Evolutionary conservation across 148 eudicot genomes (phyloP), one percentile per base, ranked within the genome.

Genomic region (Vaccinium darrowii): DNA sequence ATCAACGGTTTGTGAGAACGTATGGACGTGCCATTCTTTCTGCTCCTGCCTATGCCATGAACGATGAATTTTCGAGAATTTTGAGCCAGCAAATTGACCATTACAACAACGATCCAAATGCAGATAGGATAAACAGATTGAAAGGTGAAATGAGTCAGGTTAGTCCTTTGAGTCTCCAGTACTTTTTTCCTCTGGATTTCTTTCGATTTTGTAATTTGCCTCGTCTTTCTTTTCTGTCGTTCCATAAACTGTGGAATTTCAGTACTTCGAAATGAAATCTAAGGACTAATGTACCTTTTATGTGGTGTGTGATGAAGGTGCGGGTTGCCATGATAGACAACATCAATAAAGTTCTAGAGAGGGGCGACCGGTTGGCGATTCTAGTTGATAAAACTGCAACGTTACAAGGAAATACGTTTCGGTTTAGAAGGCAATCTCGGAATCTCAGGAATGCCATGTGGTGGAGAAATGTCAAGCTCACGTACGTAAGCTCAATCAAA

Each of bases 91-190:
- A 94, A 87, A 93, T 96, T 89, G 98, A 96, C 4, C 94, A 93
- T 87, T 96, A 89, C 90, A 92, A 98, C 62, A 94, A 91, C 86
- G 98, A 95, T 83, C 98, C 98, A 1, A 93, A 90, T 89, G 97
- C 98, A 43, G 98, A 95, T 88, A 90, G 99, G 84, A 87, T 96
- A 81, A 94, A 95, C 88, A 88, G 98, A 53, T 86, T 94, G 47
- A 96, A 91, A 91, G 99, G 99, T 84, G 99, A 97, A 94, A 95
- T 95, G 98, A 91, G 92, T 83, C 98, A 97, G 98, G 99, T 95
- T 88, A 81, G 83, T 49, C 73, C 73, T 76, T 0, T 3, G 77
- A 43, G 33, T 49, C 54, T 21, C 1, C 8, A 1, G 36, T 36
- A 2, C 39, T 15, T 3, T 27, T 67, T 25, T 27, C 27, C 27